Conservation (phyloP, 352 stramenopile genomes). For the Pythium scleroteichum region DNA sequence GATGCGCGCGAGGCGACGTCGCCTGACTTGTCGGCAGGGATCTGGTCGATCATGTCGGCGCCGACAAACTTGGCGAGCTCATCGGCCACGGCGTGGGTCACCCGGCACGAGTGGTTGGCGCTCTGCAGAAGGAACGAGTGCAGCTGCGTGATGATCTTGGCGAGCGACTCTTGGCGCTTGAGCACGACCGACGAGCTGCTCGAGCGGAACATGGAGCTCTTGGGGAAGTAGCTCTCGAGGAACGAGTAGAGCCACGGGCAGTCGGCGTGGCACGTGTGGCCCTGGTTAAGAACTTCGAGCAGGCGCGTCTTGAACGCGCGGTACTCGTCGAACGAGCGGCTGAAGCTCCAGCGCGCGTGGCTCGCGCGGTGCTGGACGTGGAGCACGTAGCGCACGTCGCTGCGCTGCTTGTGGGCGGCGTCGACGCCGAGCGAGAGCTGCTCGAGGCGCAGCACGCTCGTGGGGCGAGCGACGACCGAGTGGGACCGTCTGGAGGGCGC, state of each 20-base stretch:
- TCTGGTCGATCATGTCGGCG: slow-evolving; percentile 30
- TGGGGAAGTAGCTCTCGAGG: slow-evolving; percentile 33
- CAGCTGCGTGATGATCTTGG: slow-evolving; percentile 34
- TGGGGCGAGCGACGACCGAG: background rate
- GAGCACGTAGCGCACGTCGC: slow-evolving; percentile 62
- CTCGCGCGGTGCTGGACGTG: slow-evolving; percentile 33
- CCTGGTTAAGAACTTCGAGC: slow-evolving; percentile 19
- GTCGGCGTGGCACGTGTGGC: slow-evolving; percentile 30
- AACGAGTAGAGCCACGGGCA: slow-evolving; percentile 34
- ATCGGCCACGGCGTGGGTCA: slow-evolving; percentile 30
- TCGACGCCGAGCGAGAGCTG: slow-evolving; percentile 20
- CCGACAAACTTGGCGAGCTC: slow-evolving; percentile 35
- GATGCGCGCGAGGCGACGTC: slow-evolving; percentile 4
- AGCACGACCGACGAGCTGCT: slow-evolving; percentile 16
- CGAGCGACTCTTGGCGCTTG: slow-evolving; percentile 29
- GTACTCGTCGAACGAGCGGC: slow-evolving; percentile 37
- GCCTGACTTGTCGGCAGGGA: slow-evolving; percentile 23
- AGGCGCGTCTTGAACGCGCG: slow-evolving; percentile 30
- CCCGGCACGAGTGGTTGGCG: slow-evolving; percentile 36
- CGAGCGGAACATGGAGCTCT: slow-evolving; percentile 25
- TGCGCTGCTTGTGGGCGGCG: slow-evolving; percentile 27
- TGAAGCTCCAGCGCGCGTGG: slow-evolving; percentile 42
- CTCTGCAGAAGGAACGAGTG: slow-evolving; percentile 38
- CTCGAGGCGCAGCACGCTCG: slow-evolving; percentile 12
- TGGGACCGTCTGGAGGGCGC: too few relatives aligned